Conservation (phyloP, 768 basidiomycete genomes). For the Leccinum imitatum region DNA sequence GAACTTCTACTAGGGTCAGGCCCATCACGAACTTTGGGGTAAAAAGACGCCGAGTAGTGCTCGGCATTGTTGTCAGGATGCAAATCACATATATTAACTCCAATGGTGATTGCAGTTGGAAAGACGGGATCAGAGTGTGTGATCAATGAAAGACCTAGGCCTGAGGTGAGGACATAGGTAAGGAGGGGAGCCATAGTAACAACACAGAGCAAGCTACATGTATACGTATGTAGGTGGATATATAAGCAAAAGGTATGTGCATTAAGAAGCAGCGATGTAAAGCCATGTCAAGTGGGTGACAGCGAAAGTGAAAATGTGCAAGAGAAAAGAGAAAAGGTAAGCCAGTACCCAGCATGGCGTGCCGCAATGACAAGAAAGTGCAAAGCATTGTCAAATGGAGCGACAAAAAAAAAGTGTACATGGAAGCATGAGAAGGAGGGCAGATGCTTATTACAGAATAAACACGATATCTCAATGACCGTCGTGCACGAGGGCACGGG, state of each 20-base stretch:
- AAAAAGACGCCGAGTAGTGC: neutral
- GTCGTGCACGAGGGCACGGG: neutral
- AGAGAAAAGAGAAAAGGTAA: slow-evolving; percentile 5
- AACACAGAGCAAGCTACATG: slow-evolving; percentile 8
- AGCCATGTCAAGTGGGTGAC: slow-evolving; percentile 19
- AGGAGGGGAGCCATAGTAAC: neutral
- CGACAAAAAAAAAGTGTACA: slow-evolving; percentile 1
- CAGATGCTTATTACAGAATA: slow-evolving; percentile 7
- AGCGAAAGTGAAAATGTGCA: neutral
- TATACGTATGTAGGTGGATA: neutral
- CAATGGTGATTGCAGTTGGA: neutral
- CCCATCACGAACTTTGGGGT: neutral
- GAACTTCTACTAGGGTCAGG: neutral
- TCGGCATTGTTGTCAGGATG: neutral
- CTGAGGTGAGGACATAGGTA: slow-evolving; percentile 2
- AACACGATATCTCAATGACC: slow-evolving; percentile 2
- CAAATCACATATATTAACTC: neutral
- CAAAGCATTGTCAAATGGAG: slow-evolving; percentile 3
- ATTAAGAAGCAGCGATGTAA: neutral
- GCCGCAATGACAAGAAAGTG: slow-evolving; percentile 7
- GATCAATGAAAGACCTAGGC: neutral
- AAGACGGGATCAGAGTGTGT: neutral
- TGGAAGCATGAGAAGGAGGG: slow-evolving; percentile 11
- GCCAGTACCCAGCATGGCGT: slow-evolving; percentile 18
- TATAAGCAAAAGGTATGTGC: neutral